phyloP scores from a whole-genome alignment of 352 stramenopile species.

The Phytophthora syringae region DNA sequence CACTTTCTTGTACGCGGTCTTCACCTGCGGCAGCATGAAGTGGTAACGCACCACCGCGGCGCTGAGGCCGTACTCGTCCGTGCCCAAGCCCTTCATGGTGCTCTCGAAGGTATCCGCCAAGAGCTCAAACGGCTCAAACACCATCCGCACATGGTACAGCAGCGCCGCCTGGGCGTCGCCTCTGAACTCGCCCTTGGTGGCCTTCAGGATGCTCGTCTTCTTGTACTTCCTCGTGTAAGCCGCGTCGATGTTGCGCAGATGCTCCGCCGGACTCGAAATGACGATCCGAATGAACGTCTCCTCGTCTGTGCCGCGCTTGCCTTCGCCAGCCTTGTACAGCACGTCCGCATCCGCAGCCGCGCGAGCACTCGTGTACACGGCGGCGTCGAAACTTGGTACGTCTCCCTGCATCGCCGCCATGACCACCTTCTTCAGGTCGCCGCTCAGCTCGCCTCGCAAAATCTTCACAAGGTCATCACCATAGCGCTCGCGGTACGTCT shows the following conservation, averaged over 20 bases:
- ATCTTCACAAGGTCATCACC: conserved; percentile 54
- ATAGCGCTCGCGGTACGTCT: conserved; percentile 67
- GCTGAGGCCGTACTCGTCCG: conserved; percentile 65
- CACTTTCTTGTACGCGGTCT: conserved; percentile 68
- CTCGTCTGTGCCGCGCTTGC: conserved; percentile 68
- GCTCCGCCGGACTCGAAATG: conserved; percentile 45
- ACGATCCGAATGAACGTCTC: conserved; percentile 58
- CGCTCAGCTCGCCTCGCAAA: conserved; percentile 55
- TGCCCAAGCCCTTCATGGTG: conserved; percentile 73
- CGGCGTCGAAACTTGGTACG: conserved; percentile 46
- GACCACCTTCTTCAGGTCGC: conserved; percentile 69
- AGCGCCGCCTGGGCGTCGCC: conserved; percentile 49
- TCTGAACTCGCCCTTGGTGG: conserved; percentile 69
- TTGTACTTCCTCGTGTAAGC: conserved; percentile 67
- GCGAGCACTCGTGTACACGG: conserved; percentile 61
- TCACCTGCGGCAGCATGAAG: conserved; percentile 64
- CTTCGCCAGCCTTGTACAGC: conserved; percentile 76
- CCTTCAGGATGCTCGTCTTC: conserved; percentile 58
- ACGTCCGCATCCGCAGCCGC: conserved; percentile 53
- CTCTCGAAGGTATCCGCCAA: conserved; percentile 64
- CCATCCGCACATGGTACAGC: conserved; percentile 52
- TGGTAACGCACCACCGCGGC: conserved; percentile 76
- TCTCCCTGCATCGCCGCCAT: conserved; percentile 45
- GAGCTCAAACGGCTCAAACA: conserved; percentile 57
- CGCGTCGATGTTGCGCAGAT: conserved; percentile 51